A percentile compares a stretch with the other conserved stretches of the same genome.
These are phyloP conservation scores for Dactylellina parvicollis DNA, from an alignment of 2,329 filamentous ascomycete species.

Conservation along the genomic window DNA sequence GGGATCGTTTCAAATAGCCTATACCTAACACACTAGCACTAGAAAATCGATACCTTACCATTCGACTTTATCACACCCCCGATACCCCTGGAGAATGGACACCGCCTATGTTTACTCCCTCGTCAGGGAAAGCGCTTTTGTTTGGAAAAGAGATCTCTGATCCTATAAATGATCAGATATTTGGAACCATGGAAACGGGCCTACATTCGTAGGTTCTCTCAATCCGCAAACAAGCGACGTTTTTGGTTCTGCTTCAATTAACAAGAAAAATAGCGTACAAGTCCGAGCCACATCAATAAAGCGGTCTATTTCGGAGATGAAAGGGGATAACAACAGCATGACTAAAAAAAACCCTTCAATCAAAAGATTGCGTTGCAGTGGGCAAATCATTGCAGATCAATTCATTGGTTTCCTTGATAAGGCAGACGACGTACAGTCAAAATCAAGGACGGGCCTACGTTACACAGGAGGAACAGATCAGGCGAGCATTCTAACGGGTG, in stretches of 20 bases:
- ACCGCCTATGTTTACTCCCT: conserved; percentile 57
- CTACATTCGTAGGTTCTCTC: conserved; percentile 55
- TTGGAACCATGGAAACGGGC: conserved; percentile 56
- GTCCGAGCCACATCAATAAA: conserved; percentile 30
- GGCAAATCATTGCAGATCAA: background rate
- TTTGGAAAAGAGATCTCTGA: conserved; percentile 35
- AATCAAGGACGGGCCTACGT: background rate
- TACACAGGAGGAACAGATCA: no score
- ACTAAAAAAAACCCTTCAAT: background rate
- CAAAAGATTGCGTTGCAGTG: background rate
- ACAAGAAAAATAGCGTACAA: conserved; percentile 20
- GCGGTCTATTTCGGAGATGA: background rate
- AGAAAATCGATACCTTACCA: conserved; percentile 58
- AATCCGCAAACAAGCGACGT: background rate
- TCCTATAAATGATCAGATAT: conserved; percentile 53
- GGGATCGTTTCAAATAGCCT: background rate
- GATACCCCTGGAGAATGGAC: conserved; percentile 57
- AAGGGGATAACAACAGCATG: background rate
- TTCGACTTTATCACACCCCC: conserved; percentile 57
- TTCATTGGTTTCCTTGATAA: conserved; percentile 18
- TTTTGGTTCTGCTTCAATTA: background rate
- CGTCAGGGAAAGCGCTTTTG: conserved; percentile 48
- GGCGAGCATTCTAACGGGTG: no score
- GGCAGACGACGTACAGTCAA: background rate
- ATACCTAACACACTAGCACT: conserved; percentile 15